Evolutionary conservation across 148 eudicot species (phyloP).

Genomic region (Fagopyrum tataricum): DNA sequence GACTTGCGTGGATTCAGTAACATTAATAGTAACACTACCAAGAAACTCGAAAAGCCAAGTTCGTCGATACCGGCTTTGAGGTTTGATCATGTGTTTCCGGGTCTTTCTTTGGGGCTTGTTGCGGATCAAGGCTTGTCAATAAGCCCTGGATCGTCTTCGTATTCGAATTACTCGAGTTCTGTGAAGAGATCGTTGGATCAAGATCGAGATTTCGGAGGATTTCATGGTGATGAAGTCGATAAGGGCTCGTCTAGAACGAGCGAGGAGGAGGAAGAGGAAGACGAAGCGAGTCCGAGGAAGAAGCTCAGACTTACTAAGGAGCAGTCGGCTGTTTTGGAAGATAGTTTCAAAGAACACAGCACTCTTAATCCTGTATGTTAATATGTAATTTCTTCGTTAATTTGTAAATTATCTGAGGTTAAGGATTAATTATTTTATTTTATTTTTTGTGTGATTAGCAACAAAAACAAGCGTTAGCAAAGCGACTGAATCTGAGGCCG

Average conservation of each 20-base stretch:
- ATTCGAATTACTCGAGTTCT: background rate
- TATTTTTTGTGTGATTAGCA: background rate
- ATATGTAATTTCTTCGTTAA: background rate
- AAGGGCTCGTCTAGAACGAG: conserved; percentile 3
- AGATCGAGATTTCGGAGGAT: background rate
- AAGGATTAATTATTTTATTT: background rate
- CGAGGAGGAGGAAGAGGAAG: conserved; percentile 5
- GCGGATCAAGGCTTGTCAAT: background rate
- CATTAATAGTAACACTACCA: background rate
- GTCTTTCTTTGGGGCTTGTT: conserved; percentile 8
- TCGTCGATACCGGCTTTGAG: background rate
- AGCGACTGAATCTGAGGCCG: conserved; percentile 12
- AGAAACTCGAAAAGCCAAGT: background rate
- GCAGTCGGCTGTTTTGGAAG: conserved; percentile 12
- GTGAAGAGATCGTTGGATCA: conserved; percentile 1
- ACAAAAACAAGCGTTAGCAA: conserved; percentile 9
- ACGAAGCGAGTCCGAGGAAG: conserved; percentile 13
- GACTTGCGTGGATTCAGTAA: background rate
- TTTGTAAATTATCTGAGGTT: background rate
- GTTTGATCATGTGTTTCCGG: conserved; percentile 1
- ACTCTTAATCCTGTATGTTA: conserved; percentile 14
- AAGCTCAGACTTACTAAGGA: conserved; percentile 14
- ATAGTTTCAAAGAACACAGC: conserved; percentile 8
- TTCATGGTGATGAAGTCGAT: background rate
- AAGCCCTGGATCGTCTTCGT: conserved; percentile 10